Conservation (phyloP, 1,139 yeast genomes). For the Hyphopichia buzzinii region DNA sequence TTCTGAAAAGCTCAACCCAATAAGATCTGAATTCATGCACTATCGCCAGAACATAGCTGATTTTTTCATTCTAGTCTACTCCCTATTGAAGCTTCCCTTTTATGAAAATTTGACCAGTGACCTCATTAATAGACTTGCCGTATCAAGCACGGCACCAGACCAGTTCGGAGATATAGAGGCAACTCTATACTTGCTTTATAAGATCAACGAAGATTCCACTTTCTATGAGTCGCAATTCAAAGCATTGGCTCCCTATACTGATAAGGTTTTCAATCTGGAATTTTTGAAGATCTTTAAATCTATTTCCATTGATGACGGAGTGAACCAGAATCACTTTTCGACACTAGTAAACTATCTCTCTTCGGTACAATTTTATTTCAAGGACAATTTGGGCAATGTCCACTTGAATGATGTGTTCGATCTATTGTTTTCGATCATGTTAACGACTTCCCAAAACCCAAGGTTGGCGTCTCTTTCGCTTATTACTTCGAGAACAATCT, state of each 20-base stretch:
- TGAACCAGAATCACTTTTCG: constrained; percentile 18
- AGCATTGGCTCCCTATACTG: constrained; percentile 24
- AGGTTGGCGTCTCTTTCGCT: constrained; percentile 21
- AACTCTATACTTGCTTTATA: constrained; percentile 60
- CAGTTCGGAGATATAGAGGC: constrained; percentile 54
- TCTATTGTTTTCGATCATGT: constrained; percentile 37
- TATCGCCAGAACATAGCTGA: constrained; percentile 77
- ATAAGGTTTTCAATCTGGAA: constrained; percentile 23
- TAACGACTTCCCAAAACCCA: constrained; percentile 12
- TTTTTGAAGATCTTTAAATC: constrained; percentile 21
- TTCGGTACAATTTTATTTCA: constrained; percentile 54
- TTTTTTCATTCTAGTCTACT: constrained; percentile 66
- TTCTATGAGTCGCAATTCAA: constrained; percentile 38
- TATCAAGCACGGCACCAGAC: constrained; percentile 1
- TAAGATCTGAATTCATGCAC: constrained; percentile 52
- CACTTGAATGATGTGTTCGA: constrained; percentile 51
- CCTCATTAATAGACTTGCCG: constrained; percentile 25
- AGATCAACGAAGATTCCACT: constrained; percentile 49
- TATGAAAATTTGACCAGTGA: constrained; percentile 49
- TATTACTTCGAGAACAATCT: constrained; percentile 57
- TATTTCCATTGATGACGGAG: constrained; percentile 8
- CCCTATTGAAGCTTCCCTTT: constrained; percentile 57
- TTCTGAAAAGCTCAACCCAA: constrained; percentile 10
- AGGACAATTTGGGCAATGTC: constrained; percentile 29
- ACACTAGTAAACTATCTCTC: constrained; percentile 55